phyloP scores from a whole-genome alignment of 2,329 filamentous ascomycete species.

The Aulographum hederae region DNA sequence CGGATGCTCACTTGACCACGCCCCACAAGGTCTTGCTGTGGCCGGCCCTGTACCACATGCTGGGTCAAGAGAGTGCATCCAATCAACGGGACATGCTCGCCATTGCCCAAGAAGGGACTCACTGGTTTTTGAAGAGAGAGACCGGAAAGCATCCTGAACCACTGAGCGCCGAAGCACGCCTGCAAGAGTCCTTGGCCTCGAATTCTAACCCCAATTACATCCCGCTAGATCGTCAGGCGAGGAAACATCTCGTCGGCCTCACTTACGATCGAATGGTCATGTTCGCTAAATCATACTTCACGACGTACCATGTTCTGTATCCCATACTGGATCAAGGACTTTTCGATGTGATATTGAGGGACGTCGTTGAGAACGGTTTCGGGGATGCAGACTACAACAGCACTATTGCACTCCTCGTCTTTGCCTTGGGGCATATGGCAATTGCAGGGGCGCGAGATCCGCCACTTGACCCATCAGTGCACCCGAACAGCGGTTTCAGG shows the following conservation, averaged over 20 bases:
- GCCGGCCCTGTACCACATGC: conserved; percentile 5
- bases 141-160: background rate
- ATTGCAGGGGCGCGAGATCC: too few relatives aligned
- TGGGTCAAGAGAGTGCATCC: conserved; percentile 13
- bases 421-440: conserved; percentile 40
- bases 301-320: too few relatives aligned
- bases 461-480: too few relatives aligned
- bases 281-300: too few relatives aligned
- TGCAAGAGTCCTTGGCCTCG: too few relatives aligned
- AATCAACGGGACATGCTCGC: conserved; percentile 7
- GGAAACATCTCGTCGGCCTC: too few relatives aligned
- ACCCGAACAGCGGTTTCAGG: conserved; percentile 31
- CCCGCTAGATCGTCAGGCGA: too few relatives aligned
- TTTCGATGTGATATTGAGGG: too few relatives aligned
- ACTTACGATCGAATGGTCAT: too few relatives aligned
- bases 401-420: conserved; percentile 36
- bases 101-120: background rate
- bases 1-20: conserved; percentile 7
- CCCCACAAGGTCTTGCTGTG: conserved; percentile 8
- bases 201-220: too few relatives aligned
- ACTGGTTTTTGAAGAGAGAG: background rate
- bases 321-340: too few relatives aligned
- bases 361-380: conserved; percentile 31
- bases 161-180: background rate
- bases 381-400: conserved; percentile 28